Base-by-base conservation (phyloP, 108 stramenopile species). In the Stephanodiscus minutulus region DNA sequence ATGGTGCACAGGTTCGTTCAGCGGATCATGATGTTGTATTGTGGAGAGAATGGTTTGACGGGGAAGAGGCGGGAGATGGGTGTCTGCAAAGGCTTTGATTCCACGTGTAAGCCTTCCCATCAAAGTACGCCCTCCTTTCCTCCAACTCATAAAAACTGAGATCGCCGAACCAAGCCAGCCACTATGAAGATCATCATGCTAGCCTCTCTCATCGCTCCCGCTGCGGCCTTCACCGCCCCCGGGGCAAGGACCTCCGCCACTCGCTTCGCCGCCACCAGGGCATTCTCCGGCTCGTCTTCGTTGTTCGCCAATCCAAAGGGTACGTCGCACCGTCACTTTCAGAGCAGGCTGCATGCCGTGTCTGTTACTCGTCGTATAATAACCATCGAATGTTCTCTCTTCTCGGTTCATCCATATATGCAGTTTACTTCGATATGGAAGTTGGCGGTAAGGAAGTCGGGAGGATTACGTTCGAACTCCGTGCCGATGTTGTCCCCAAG, bases 381-480 rank as follows among this genome's bases (percentile, higher is more conserved):
- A 39, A 18, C 29, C n/a, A 36, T 25, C 29, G 35, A 13, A 66
- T 66, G 48, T 28, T 7, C 68, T n/a, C 47, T 65, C 55, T 63
- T 24, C 25, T 64, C 47, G 22, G 33, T 5, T n/a, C 11, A 58
- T 70, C 12, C 21, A 9, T 53, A 11, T 25, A 67, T 59, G 33
- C 20, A 82, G 94, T 96, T n/a, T 97, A 77, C 83, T 97, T 97
- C 61, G 96, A 97, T 58, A 94, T 97, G 88, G 89, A 88, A 84
- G 89, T 97, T 47, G 96, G 94, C 49, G 98, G 96, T 49, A 72
- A 93, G 73, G 76, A 83, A 2, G 90, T 81, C 10, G 98, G 97
- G 8, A 81, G 97, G 59, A 93, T 99, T 55, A 85, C 83, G 31
- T 96, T 99, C 63, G 96, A 97, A 73, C 94, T 99, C 21, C 88